phyloP scores from a whole-genome alignment of 441 rosid species.

The Erysimum pusillum region DNA sequence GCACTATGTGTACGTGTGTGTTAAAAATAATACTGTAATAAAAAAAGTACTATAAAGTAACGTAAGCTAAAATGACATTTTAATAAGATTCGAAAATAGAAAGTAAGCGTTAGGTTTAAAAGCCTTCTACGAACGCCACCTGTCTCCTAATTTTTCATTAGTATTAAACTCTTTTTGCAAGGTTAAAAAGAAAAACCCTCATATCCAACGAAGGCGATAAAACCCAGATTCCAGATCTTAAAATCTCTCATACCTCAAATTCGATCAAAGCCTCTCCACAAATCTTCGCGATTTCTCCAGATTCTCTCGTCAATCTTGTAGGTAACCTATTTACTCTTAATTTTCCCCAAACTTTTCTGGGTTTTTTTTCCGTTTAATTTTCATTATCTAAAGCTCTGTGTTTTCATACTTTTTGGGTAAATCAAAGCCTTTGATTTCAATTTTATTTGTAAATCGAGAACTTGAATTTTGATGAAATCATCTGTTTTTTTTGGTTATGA shows the following conservation, averaged over 20 bases:
- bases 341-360: not conserved
- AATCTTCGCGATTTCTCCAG: not conserved
- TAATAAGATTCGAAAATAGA: not conserved
- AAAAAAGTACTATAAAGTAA: too few relatives aligned
- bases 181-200: slow-evolving; percentile 2
- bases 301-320: not conserved
- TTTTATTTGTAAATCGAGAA: not conserved
- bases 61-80: not conserved
- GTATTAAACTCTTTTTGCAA: not conserved
- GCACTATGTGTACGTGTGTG: too few relatives aligned
- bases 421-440: not conserved
- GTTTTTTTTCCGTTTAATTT: too few relatives aligned
- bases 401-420: not conserved
- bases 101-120: not conserved
- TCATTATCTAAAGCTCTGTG: too few relatives aligned
- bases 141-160: not conserved
- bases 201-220: not conserved
- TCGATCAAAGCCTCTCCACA: not conserved
- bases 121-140: not conserved
- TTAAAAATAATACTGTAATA: too few relatives aligned
- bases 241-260: not conserved
- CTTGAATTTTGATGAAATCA: not conserved
- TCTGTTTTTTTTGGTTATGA: not conserved
- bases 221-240: slow-evolving; percentile 25
- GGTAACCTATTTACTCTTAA: not conserved